A percentile compares a stretch with the other conserved stretches of the same genome.
phyloP scores from a whole-genome alignment of 495 filamentous ascomycete species.

The Aspergillus diversus region DNA sequence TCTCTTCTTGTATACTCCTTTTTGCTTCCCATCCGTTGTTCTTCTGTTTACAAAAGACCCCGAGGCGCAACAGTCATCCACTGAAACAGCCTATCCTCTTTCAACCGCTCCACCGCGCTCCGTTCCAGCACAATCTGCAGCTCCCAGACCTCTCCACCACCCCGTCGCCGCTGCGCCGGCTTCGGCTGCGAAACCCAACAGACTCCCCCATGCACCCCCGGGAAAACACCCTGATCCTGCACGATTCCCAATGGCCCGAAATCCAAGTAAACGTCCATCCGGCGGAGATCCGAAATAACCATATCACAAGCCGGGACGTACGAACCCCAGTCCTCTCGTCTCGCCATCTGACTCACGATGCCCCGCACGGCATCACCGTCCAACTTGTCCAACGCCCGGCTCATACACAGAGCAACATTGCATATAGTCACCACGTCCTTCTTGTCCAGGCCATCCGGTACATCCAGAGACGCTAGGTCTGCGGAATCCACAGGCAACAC shows the following conservation, averaged over 20 bases:
- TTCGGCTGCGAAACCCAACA: background rate
- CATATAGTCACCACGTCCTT: background rate
- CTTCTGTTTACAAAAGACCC: no score
- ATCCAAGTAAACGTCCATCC: background rate
- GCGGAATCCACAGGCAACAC: background rate
- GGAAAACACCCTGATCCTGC: background rate
- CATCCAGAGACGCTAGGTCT: background rate
- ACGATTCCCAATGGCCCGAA: background rate
- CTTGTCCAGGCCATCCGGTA: background rate
- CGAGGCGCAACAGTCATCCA: background rate
- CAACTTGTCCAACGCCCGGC: background rate
- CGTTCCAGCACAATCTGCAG: conserved; percentile 1
- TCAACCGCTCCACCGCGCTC: conserved; percentile 1
- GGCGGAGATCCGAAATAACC: background rate
- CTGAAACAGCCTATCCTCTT: background rate
- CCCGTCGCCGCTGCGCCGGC: background rate
- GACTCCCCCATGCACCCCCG: background rate
- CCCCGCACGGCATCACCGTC: background rate
- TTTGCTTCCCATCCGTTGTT: no score
- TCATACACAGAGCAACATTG: background rate
- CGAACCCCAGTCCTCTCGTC: background rate
- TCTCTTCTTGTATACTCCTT: no score
- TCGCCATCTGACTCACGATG: background rate
- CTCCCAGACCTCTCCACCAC: background rate
- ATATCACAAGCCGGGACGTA: background rate